Base-by-base conservation (phyloP, 2,329 filamentous ascomycete species). In the Hymenotorrendiella dingleyae region DNA sequence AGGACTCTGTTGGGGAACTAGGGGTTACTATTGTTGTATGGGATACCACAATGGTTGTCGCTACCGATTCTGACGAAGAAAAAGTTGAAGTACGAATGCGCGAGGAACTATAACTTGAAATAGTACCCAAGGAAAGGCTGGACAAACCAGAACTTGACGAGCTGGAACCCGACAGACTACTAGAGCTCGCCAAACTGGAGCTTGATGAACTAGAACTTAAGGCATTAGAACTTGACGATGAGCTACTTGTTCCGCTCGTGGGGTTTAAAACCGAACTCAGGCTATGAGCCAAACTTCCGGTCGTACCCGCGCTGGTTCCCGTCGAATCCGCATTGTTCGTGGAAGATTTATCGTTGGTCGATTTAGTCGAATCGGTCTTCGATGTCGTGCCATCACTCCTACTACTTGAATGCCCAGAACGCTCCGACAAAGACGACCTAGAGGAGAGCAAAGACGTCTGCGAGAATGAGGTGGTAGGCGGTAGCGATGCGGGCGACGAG, bases 351-450 rank as follows among this genome's bases (percentile, higher is more conserved):
- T 40, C 27, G 17, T 14, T 40, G 3, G 37, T n/a, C 7, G 27
- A 12, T 9, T 20, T 20, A 17, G 42, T 35, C 19, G 42, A 35
- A 17, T 17, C 36, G 8, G 36, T 27, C 17, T 27, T 4, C 22
- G 17, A n/a, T 3, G n/a, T 12, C 8, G 16, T 17, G n/a, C 3
- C 19, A 37, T 23, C 23, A n/a, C 38, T 41, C n/a, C 17, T 30
- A 29, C 23, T 36, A 10, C 16, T 36, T 42, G 24, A 24, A 24
- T 36, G 30, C 6, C 41, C 41, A 16, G 55, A 49, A 17, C 52
- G 28, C 41, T 54, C 52, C 7, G 50, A 48, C 26, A 54, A 22
- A n/a, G n/a, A n/a, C 14, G 49, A 49, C 26, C 52, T 44, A 26
- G 36, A 45, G n/a, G 43, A 46, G 5, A 35, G 29, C 12, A 47